Percentiles rank a stretch among this genome's conserved stretches.
Conservation (phyloP, 2,329 filamentous ascomycete species). For the Ascomycota sp. region DNA sequence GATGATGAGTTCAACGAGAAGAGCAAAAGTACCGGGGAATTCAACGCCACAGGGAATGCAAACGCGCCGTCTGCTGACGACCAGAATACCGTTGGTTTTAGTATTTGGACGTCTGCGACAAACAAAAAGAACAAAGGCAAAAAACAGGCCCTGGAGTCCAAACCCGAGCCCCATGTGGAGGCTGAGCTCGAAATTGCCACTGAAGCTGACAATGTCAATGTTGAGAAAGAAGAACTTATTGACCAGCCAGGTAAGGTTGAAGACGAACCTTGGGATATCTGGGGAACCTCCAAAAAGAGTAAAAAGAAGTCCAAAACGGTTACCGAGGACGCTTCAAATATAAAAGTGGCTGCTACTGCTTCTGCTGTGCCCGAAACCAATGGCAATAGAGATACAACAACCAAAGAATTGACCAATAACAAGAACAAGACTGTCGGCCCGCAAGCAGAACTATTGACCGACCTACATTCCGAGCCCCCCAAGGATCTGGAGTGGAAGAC, state of each 20-base stretch:
- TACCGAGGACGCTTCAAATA: conserved; percentile 1
- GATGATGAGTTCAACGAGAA: conserved; percentile 6
- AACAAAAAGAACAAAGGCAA: too few species aligned
- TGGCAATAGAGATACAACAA: conserved; percentile 1
- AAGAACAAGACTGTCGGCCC: conserved; percentile 9
- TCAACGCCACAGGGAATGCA: too few species aligned
- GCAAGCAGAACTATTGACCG: conserved; percentile 2
- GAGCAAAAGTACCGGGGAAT: too few species aligned
- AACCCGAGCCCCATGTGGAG: too few species aligned
- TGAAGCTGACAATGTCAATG: conserved; percentile 17
- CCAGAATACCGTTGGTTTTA: too few species aligned
- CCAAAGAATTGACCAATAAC: conserved; percentile 14
- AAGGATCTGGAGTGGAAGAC: conserved; percentile 1
- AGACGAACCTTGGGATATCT: conserved; percentile 11
- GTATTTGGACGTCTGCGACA: too few species aligned
- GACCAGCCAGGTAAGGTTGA: conserved; percentile 9
- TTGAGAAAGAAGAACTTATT: conserved; percentile 14
- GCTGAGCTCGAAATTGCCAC: conserved; percentile 10
- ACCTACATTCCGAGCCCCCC: conserved; percentile 5
- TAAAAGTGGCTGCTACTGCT: conserved; percentile 1
- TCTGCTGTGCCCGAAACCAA: background rate
- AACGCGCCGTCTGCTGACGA: too few species aligned
- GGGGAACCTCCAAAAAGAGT: conserved; percentile 9
- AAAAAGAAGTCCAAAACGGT: conserved; percentile 12
- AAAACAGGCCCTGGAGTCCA: too few species aligned